Conservation (phyloP, 345 rosid genomes). For the Anastatica hierochuntica region DNA sequence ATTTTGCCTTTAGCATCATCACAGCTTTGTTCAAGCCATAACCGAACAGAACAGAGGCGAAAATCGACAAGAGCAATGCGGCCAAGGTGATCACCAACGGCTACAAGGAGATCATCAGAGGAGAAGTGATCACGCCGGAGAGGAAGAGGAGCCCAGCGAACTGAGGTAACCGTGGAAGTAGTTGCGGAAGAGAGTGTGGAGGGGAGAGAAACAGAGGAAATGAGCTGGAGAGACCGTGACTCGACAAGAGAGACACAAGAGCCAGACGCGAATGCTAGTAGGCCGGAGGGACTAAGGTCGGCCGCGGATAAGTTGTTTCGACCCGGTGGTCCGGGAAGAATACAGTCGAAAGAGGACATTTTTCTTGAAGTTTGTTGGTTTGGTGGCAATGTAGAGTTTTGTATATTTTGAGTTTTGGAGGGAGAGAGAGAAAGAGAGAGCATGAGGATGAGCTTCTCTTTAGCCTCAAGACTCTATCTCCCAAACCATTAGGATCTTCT, state of each 20-base stretch:
- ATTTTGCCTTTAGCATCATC: slow-evolving; percentile 29
- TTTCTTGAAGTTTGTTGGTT: background rate
- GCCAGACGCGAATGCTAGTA: slow-evolving; percentile 65
- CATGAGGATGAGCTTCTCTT: background rate
- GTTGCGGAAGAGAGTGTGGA: slow-evolving; percentile 35
- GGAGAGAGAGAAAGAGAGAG: slow-evolving; percentile 9
- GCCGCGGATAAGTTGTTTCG: slow-evolving; percentile 72
- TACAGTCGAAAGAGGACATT: slow-evolving; percentile 24
- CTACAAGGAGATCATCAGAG: slow-evolving; percentile 56
- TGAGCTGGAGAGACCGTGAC: slow-evolving; percentile 64
- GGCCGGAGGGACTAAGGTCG: slow-evolving; percentile 58
- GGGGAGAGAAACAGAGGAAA: slow-evolving; percentile 59
- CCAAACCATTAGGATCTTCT: slow-evolving; percentile 2
- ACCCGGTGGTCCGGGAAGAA: slow-evolving; percentile 78
- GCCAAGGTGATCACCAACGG: slow-evolving; percentile 76
- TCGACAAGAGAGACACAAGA: slow-evolving; percentile 63
- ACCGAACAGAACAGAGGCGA: slow-evolving; percentile 41
- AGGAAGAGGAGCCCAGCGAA: slow-evolving; percentile 61
- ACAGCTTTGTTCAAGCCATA: slow-evolving; percentile 46
- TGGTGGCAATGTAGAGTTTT: background rate
- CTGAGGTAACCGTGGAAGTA: slow-evolving; percentile 51
- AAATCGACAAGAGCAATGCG: slow-evolving; percentile 65
- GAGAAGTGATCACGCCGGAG: slow-evolving; percentile 52
- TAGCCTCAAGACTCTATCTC: slow-evolving; percentile 15
- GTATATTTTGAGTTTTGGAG: background rate